phyloP scores from a whole-genome alignment of 768 basidiomycete species.

The Kondoa malvinella region DNA sequence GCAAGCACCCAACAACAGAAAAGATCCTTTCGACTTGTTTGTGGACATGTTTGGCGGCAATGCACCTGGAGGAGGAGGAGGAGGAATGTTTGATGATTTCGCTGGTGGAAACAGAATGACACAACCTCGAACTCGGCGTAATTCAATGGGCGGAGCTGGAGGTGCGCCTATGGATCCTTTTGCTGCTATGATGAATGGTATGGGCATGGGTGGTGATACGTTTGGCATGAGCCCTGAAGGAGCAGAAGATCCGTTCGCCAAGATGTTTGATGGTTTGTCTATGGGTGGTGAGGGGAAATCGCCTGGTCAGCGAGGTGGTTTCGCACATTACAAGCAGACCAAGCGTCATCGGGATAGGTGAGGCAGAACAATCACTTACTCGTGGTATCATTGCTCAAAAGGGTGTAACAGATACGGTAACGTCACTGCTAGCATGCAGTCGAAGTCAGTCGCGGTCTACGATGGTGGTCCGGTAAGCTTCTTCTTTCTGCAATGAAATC shows the following conservation, averaged over 20 bases:
- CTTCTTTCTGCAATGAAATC: background rate
- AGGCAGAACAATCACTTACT: background rate
- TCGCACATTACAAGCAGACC: background rate
- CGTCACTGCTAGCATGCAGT: background rate
- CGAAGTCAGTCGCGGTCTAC: background rate
- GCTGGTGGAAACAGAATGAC: background rate
- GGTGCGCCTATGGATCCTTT: background rate
- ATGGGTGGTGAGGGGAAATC: background rate
- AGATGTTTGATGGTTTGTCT: background rate
- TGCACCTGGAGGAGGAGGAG: background rate
- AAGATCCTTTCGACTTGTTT: background rate
- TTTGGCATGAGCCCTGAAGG: background rate
- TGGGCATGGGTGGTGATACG: background rate
- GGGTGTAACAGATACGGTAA: background rate
- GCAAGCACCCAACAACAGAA: background rate
- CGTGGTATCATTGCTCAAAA: background rate
- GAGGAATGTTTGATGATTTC: background rate
- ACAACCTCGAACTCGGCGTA: background rate
- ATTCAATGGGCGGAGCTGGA: background rate
- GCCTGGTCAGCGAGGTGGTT: background rate
- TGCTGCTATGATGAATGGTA: background rate
- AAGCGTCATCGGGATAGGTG: background rate
- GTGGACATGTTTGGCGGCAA: background rate
- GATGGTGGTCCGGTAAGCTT: background rate
- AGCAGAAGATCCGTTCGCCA: background rate